phyloP scores from a whole-genome alignment of 768 basidiomycete species.

The Mycena chlorophos region DNA sequence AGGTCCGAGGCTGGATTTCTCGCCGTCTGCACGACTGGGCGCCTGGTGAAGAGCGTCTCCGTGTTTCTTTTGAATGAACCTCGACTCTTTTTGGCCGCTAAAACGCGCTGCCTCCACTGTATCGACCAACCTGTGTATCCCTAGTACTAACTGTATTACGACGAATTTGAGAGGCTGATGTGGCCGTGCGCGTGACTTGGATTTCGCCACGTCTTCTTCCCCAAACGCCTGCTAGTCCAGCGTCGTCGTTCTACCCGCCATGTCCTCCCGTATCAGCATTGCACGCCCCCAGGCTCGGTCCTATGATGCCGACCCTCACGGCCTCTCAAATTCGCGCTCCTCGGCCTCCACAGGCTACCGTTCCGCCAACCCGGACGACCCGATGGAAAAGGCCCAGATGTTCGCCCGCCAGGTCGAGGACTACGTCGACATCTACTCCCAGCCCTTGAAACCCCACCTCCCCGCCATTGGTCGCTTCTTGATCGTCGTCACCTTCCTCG shows the following conservation, averaged over 20 bases:
- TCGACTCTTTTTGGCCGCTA: no score
- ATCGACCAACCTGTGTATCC: no score
- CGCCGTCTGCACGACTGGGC: constrained; percentile 25
- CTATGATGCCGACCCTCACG: constrained; percentile 75
- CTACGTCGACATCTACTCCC: constrained; percentile 85
- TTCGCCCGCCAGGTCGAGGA: constrained; percentile 84
- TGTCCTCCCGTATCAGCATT: constrained; percentile 84
- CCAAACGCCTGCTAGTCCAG: constrained; percentile 42
- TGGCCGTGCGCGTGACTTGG: background rate
- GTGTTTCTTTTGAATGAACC: background rate
- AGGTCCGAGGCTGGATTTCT: constrained; percentile 30
- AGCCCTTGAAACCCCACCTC: constrained; percentile 91
- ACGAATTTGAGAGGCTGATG: no score
- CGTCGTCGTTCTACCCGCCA: constrained; percentile 39
- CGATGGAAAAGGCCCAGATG: constrained; percentile 71
- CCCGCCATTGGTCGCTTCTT: constrained; percentile 94
- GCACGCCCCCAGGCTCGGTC: constrained; percentile 64
- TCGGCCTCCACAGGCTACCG: constrained; percentile 66
- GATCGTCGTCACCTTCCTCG: constrained; percentile 97
- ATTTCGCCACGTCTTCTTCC: constrained; percentile 45
- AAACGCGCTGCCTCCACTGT: no score
- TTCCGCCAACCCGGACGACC: constrained; percentile 79
- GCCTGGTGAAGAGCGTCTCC: background rate
- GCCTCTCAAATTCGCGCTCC: constrained; percentile 70
- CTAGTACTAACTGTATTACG: no score